Evolutionary conservation across 2,329 filamentous ascomycete species (phyloP).

Genomic region (Stachybotrys chlorohalonatus): DNA sequence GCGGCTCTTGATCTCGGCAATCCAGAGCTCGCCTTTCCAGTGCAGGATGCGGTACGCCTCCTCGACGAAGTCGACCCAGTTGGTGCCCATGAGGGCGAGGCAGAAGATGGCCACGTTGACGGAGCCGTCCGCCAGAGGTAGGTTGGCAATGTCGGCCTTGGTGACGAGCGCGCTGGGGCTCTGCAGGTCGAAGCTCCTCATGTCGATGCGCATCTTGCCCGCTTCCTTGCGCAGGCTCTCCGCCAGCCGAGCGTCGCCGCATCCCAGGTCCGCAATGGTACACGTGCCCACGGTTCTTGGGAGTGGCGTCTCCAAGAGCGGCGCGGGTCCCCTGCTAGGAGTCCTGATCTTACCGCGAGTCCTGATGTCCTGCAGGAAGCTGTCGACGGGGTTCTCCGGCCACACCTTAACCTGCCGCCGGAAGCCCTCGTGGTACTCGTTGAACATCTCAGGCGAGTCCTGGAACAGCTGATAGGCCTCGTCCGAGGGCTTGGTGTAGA

Average conservation of each 20-base stretch:
- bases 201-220: slow-evolving; percentile 59
- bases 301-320: slow-evolving; percentile 37
- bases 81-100: slow-evolving; percentile 95
- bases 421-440: slow-evolving; percentile 94
- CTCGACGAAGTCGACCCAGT: slow-evolving; percentile 95
- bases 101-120: slow-evolving; percentile 92
- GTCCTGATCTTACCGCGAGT: slow-evolving; percentile 49
- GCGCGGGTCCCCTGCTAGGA: slow-evolving; percentile 17
- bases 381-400: slow-evolving; percentile 93
- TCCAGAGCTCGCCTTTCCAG: slow-evolving; percentile 94
- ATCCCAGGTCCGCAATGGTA: slow-evolving; percentile 85
- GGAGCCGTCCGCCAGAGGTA: slow-evolving; percentile 66
- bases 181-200: slow-evolving; percentile 83
- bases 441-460: slow-evolving; percentile 83
- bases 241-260: slow-evolving; percentile 81
- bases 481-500: slow-evolving; percentile 84
- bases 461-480: slow-evolving; percentile 79
- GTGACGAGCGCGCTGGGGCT: slow-evolving; percentile 69
- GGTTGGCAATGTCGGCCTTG: slow-evolving; percentile 75
- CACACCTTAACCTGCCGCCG: slow-evolving; percentile 90
- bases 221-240: slow-evolving; percentile 54
- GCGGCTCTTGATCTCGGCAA: slow-evolving; percentile 91
- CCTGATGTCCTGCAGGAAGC: slow-evolving; percentile 66
- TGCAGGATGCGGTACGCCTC: slow-evolving; percentile 87
- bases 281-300: slow-evolving; percentile 64